A percentile compares a stretch with the other conserved stretches of the same genome.
Conservation (phyloP, 306 rosid genomes). For the Pterocarpus santalinus region DNA sequence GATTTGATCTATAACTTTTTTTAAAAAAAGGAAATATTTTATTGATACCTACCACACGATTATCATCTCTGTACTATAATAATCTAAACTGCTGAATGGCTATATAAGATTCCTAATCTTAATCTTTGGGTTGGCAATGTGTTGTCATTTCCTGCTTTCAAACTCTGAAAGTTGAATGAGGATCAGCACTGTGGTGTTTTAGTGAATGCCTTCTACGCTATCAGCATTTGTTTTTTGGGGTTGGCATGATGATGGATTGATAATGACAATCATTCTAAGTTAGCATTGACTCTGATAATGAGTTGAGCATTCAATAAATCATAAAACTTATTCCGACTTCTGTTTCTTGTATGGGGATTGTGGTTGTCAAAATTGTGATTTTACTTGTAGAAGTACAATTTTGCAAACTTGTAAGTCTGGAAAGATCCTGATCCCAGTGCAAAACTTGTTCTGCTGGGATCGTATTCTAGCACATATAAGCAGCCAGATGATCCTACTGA, state of each 20-base stretch:
- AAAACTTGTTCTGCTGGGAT: not conserved
- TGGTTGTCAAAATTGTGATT: not conserved
- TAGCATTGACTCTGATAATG: not conserved
- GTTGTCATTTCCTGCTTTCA: slow-evolving; percentile 2
- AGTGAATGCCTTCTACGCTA: slow-evolving; percentile 2
- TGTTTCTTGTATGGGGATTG: not conserved
- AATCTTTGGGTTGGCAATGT: not conserved
- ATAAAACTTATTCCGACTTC: not conserved
- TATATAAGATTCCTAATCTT: slow-evolving; percentile 6
- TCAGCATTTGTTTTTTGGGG: slow-evolving; percentile 16
- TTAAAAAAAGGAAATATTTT: not conserved
- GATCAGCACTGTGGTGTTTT: not conserved
- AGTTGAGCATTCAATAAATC: not conserved
- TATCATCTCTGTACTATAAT: not conserved
- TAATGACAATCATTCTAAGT: not conserved
- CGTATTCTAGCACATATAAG: not conserved
- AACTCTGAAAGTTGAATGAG: not conserved
- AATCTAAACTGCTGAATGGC: not conserved
- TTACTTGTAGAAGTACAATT: not conserved
- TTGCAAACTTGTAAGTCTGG: slow-evolving; percentile 3
- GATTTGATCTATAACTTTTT: slow-evolving; percentile 13
- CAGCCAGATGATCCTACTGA: not conserved
- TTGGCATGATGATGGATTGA: not conserved
- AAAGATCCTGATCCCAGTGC: not conserved
- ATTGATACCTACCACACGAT: not conserved